Evolutionary conservation across 2,329 filamentous ascomycete genomes (phyloP).

Genomic region (Penicillium thymicola): DNA sequence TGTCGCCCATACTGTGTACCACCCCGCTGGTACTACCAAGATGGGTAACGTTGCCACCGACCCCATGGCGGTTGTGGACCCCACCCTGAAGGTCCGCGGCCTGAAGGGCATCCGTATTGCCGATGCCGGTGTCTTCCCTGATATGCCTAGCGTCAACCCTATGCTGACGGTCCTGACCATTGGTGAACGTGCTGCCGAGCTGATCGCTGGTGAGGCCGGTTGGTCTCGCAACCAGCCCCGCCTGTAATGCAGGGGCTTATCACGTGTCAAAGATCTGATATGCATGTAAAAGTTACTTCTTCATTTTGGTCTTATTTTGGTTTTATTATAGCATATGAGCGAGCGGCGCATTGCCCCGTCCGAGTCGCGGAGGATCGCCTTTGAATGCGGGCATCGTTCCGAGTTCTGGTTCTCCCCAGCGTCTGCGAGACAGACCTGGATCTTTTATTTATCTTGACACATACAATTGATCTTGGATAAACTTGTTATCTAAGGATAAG

Average conservation of each 20-base stretch:
- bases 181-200: constrained; percentile 78
- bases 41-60: constrained; percentile 75
- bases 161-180: constrained; percentile 86
- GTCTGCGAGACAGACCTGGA: constrained; percentile 10
- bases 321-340: constrained; percentile 24
- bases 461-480: background rate
- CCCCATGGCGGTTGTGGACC: constrained; percentile 74
- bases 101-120: constrained; percentile 73
- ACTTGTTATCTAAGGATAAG: background rate
- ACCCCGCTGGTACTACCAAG: constrained; percentile 84
- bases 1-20: constrained; percentile 84
- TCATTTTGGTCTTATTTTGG: constrained; percentile 11
- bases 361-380: background rate
- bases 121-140: constrained; percentile 83
- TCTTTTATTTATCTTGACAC: constrained; percentile 6
- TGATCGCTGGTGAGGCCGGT: constrained; percentile 71
- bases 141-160: constrained; percentile 82
- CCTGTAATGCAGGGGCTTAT: constrained; percentile 41
- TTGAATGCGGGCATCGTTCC: background rate
- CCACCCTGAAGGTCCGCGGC: constrained; percentile 67
- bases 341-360: constrained; percentile 15
- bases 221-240: constrained; percentile 59
- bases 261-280: constrained; percentile 6
- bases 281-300: constrained; percentile 20
- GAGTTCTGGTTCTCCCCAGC: background rate